These are phyloP conservation scores for Suillus decipiens DNA, from an alignment of 768 basidiomycete genomes.

Conservation along the genomic window DNA sequence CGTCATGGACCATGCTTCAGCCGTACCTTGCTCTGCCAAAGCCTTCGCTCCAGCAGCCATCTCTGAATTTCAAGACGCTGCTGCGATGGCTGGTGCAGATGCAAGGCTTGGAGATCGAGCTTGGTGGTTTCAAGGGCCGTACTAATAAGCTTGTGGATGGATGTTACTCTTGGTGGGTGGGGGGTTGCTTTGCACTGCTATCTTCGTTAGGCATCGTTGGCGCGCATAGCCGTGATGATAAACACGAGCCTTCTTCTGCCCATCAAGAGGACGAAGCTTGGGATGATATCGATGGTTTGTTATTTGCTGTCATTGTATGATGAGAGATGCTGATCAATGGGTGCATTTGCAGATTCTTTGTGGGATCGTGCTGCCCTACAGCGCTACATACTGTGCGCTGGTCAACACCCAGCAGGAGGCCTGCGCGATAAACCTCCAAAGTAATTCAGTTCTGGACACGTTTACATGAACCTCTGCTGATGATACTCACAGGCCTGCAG, in stretches of 20 bases:
- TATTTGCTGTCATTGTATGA: not conserved
- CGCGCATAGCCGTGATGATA: slow-evolving; percentile 33
- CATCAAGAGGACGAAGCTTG: slow-evolving; percentile 47
- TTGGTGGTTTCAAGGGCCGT: slow-evolving; percentile 91
- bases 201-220: slow-evolving; percentile 55
- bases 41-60: slow-evolving; percentile 27
- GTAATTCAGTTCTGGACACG: slow-evolving; percentile 39
- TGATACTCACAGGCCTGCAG: slow-evolving; percentile 60
- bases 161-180: slow-evolving; percentile 99
- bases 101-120: slow-evolving; percentile 81
- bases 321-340: slow-evolving; percentile 27
- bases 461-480: slow-evolving; percentile 9
- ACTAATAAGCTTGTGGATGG: slow-evolving; percentile 99
- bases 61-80: slow-evolving; percentile 60
- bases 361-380: slow-evolving; percentile 76
- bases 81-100: slow-evolving; percentile 82
- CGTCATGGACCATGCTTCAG: slow-evolving; percentile 77
- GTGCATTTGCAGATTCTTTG: slow-evolving; percentile 38
- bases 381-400: slow-evolving; percentile 83
- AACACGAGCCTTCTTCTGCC: slow-evolving; percentile 5
- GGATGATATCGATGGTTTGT: slow-evolving; percentile 70
- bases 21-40: slow-evolving; percentile 44
- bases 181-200: slow-evolving; percentile 79
- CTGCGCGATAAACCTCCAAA: slow-evolving; percentile 96
- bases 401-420: slow-evolving; percentile 84